These are phyloP conservation scores for Phialophora chinensis DNA, from an alignment of 2,329 filamentous ascomycete species.

Conservation along the genomic window DNA sequence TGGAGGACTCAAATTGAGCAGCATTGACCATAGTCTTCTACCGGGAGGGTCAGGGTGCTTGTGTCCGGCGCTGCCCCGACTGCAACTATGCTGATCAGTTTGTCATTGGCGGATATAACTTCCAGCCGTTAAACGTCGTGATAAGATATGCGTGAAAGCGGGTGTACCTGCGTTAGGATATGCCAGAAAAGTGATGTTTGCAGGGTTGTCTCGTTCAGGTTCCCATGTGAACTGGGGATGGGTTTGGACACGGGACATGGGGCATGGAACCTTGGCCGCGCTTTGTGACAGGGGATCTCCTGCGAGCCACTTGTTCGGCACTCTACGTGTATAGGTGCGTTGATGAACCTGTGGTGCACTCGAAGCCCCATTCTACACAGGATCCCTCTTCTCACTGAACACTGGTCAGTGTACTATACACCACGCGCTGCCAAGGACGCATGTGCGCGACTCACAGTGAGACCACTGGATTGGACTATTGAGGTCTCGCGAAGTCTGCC, in stretches of 20 bases:
- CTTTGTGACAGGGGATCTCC: slow-evolving; percentile 4
- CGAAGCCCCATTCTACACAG: neutral
- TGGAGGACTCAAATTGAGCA: neutral
- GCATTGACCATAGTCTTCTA: neutral
- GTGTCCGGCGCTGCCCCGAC: neutral
- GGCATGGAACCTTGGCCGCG: neutral
- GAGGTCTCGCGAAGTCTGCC: neutral
- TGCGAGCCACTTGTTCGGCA: neutral
- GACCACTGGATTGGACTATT: neutral
- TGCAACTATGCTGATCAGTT: neutral
- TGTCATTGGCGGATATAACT: slow-evolving; percentile 4
- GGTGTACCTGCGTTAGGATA: slow-evolving; percentile 6
- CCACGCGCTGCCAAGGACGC: neutral
- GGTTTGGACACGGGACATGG: neutral
- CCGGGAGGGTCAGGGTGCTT: neutral
- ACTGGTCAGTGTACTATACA: neutral
- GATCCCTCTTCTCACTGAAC: neutral
- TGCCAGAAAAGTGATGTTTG: neutral
- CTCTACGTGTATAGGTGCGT: too few relatives aligned
- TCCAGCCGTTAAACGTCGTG: slow-evolving; percentile 3
- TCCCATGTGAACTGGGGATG: neutral
- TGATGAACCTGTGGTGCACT: neutral
- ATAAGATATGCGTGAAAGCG: neutral
- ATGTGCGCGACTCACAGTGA: neutral
- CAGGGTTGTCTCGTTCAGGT: neutral